Conservation (phyloP, 2,329 filamentous ascomycete species). For the Neospermospora avenae region DNA sequence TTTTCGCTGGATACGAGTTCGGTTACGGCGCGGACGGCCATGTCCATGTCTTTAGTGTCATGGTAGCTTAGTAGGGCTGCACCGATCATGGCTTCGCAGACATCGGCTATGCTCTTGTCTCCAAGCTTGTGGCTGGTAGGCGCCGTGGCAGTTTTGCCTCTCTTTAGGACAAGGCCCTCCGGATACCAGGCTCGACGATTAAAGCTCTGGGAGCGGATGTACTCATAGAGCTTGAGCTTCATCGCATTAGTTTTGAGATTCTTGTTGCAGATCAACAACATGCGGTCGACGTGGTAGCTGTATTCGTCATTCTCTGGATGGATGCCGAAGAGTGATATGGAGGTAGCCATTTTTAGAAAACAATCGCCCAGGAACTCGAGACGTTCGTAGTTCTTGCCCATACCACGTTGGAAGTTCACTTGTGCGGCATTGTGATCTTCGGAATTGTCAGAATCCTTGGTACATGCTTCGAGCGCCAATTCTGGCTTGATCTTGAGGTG, state of each 20-base stretch:
- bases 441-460: conserved; percentile 85
- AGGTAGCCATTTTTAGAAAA: conserved; percentile 94
- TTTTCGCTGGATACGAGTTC: conserved; percentile 65
- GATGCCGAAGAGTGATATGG: conserved; percentile 77
- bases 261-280: conserved; percentile 87
- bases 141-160: conserved; percentile 63
- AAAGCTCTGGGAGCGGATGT: conserved; percentile 79
- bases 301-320: conserved; percentile 79
- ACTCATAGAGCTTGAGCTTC: conserved; percentile 64
- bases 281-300: conserved; percentile 84
- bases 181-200: conserved; percentile 83
- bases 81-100: conserved; percentile 91
- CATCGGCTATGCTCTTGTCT: conserved; percentile 90
- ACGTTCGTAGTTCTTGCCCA: conserved; percentile 93
- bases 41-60: conserved; percentile 46
- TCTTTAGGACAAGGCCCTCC: conserved; percentile 66
- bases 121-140: conserved; percentile 63
- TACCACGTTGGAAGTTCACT: conserved; percentile 74
- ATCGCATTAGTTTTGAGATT: conserved; percentile 80
- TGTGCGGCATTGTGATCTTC: conserved; percentile 67
- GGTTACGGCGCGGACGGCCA: conserved; percentile 62
- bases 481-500: conserved; percentile 61
- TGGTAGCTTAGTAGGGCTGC: conserved; percentile 62
- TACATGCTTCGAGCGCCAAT: conserved; percentile 83
- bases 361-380: conserved; percentile 91